Evolutionary conservation across 805 yeast species (phyloP).

Genomic region (Suhomyces pyralidae): DNA sequence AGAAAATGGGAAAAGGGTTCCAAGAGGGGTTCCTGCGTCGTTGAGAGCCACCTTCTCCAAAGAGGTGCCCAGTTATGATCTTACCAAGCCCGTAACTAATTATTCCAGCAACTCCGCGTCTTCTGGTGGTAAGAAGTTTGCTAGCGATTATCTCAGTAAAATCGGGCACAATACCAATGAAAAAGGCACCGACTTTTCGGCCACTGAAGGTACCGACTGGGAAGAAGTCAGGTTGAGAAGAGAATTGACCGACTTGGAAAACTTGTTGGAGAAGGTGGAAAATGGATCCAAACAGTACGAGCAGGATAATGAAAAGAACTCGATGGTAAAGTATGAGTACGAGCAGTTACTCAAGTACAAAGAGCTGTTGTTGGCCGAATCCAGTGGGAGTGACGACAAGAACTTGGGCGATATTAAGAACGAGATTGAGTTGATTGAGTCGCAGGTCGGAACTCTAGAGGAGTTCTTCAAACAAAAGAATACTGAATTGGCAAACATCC

Average conservation of each 20-base stretch:
- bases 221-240: slow-evolving; percentile 82
- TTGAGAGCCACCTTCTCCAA: slow-evolving; percentile 88
- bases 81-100: slow-evolving; percentile 25
- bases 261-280: slow-evolving; percentile 54
- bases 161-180: slow-evolving; percentile 48
- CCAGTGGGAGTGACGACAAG: slow-evolving; percentile 15
- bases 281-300: slow-evolving; percentile 17
- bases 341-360: slow-evolving; percentile 82
- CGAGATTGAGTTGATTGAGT: slow-evolving; percentile 68
- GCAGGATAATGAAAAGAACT: slow-evolving; percentile 20
- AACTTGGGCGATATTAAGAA: slow-evolving; percentile 52
- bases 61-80: slow-evolving; percentile 71
- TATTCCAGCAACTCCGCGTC: slow-evolving; percentile 1
- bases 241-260: slow-evolving; percentile 72
- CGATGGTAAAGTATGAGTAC: slow-evolving; percentile 55
- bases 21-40: slow-evolving; percentile 92
- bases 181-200: slow-evolving; percentile 68
- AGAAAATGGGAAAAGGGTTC: slow-evolving; percentile 78
- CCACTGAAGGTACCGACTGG: slow-evolving; percentile 83
- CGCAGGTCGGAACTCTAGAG: slow-evolving; percentile 72
- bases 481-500: slow-evolving; percentile 53
- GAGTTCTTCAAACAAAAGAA: slow-evolving; percentile 62
- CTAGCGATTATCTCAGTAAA: slow-evolving; percentile 52
- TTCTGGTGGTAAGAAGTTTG: slow-evolving; percentile 39
- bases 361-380: slow-evolving; percentile 48